Evolutionary conservation across 768 basidiomycete species (phyloP).

Genomic region (Lactifluus pinguis): DNA sequence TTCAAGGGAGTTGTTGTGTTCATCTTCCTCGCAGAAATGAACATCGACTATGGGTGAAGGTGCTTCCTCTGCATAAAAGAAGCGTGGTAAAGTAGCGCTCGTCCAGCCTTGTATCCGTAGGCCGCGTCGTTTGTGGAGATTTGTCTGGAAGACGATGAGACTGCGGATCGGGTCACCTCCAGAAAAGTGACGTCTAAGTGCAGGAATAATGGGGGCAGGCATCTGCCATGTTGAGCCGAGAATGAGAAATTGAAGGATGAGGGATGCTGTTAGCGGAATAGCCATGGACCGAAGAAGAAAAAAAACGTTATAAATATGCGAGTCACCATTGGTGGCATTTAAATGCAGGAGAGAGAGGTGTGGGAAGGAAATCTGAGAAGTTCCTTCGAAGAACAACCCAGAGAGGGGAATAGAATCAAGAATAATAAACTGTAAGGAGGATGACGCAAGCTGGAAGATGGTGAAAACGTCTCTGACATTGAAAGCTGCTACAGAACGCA

Average conservation of each 20-base stretch:
- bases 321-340: slow-evolving; percentile 9
- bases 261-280: slow-evolving; percentile 4
- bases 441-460: slow-evolving; percentile 8
- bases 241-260: slow-evolving; percentile 13
- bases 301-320: slow-evolving; percentile 12
- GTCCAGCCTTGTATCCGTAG: slow-evolving; percentile 14
- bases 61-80: slow-evolving; percentile 8
- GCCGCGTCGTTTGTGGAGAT: slow-evolving; percentile 7
- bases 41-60: slow-evolving; percentile 12
- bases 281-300: slow-evolving; percentile 11
- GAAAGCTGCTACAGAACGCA: slow-evolving; percentile 10
- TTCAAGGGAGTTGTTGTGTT: slow-evolving; percentile 7
- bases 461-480: slow-evolving; percentile 7
- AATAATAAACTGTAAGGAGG: slow-evolving; percentile 11
- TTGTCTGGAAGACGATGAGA: slow-evolving; percentile 9
- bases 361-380: slow-evolving; percentile 3
- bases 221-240: slow-evolving; percentile 13
- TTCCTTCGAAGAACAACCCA: slow-evolving; percentile 2
- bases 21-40: slow-evolving; percentile 17
- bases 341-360: slow-evolving; percentile 11
- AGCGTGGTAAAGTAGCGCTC: slow-evolving; percentile 2
- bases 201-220: slow-evolving; percentile 8
- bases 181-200: slow-evolving; percentile 10
- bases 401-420: slow-evolving; percentile 14
- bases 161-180: slow-evolving; percentile 11